phyloP scores from a whole-genome alignment of 2,329 filamentous ascomycete species.

The Seiridium unicorne region DNA sequence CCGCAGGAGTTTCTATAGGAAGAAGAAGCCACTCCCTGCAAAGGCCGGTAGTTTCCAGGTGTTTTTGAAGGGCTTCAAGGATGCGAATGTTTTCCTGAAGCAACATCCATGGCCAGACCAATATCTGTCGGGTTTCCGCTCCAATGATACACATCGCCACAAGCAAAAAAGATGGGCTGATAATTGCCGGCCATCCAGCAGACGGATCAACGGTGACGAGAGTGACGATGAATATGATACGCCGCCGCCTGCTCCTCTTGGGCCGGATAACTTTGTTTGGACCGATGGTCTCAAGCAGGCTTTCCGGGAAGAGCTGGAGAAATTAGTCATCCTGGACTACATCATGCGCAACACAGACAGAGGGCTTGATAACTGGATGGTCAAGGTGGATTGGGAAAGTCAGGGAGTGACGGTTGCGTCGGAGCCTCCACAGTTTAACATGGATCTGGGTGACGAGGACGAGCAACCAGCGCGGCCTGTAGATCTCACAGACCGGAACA shows the following conservation, averaged over 20 bases:
- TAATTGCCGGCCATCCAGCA: conserved; percentile 67
- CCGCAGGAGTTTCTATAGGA: conserved; percentile 80
- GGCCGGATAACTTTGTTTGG: conserved; percentile 71
- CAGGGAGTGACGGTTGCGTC: conserved; percentile 83
- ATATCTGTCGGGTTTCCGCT: conserved; percentile 67
- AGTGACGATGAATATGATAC: conserved; percentile 46
- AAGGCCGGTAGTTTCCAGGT: conserved; percentile 97
- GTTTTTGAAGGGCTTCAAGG: conserved; percentile 94
- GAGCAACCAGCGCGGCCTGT: conserved; percentile 60
- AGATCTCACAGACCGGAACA: conserved; percentile 42
- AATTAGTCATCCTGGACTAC: conserved; percentile 95
- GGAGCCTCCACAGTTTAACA: conserved; percentile 70
- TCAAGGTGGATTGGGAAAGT: conserved; percentile 85
- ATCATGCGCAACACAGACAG: conserved; percentile 99
- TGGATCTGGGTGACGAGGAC: conserved; percentile 49
- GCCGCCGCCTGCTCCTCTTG: conserved; percentile 33
- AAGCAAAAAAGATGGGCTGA: conserved; percentile 77
- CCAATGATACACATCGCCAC: conserved; percentile 63
- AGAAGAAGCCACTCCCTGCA: conserved; percentile 80
- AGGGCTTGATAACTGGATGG: conserved; percentile 99
- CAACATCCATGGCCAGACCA: conserved; percentile 98
- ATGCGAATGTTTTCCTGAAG: conserved; percentile 91
- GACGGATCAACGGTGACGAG: conserved; percentile 40
- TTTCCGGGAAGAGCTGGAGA: conserved; percentile 93
- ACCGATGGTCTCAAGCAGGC: conserved; percentile 84